Evolutionary conservation across 177 flowering plant genomes (phyloP), one percentile per base, ranked within the genome.

Genomic region (Vitis hybrid): DNA sequence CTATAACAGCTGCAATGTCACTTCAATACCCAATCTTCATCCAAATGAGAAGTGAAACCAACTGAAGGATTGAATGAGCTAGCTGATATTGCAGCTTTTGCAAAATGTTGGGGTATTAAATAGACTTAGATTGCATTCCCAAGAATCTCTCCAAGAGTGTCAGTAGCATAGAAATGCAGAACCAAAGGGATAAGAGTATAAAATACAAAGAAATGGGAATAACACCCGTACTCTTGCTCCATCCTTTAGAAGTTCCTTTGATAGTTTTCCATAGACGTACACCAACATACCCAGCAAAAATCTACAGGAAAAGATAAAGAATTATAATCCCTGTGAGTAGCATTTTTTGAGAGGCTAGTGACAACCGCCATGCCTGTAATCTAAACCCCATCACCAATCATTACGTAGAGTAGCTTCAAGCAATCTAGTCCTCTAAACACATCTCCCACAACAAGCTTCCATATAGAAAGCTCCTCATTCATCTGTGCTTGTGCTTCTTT

Each of bases 111-210:
- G 70, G 75, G 60, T 65, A 72, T 60, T 66, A 21, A 17, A 74
- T 68, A 10, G 55, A 32, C n/a, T 57, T 52, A 4, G 72, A 67
- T 21, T 26, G 19, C 13, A 72, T 69, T 18, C 72, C 77, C 5
- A 74, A 26, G 21, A 62, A 62, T 49, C 77, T 72, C 45, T 72
- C 77, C 10, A 74, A n/a, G 8, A 74, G 72, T 12, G 77, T 74
- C 2, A 74, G 72, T 52, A 72, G 69, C 1, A 69, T 69, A 5
- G 65, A 69, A 30, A 74, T 74, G 68, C 77, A 74, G 0, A 32
- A 32, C 40, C 77, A 74, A 23, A 74, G 69, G n/a, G 52, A 50
- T 4, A 74, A 15, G 4, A 74, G 77, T 19, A 68, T 50, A 7
- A 74, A 63, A 56, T 23, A 74, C 30, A 66, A 23, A 40, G 68